These are phyloP conservation scores for Vicia sativa DNA, from an alignment of 306 rosid species.

Conservation along the genomic window DNA sequence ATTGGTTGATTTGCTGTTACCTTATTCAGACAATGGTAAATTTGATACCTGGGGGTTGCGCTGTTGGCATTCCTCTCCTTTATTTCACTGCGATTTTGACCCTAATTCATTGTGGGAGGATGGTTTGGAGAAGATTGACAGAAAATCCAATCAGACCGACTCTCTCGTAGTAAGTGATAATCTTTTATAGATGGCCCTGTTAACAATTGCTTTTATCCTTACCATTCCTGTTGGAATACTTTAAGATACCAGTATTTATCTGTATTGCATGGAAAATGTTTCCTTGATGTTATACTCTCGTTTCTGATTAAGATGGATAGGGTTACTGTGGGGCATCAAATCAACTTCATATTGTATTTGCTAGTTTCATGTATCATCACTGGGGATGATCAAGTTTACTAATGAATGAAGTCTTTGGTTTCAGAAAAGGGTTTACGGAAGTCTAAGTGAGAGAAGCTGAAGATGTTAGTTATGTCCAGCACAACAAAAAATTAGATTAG, in stretches of 20 bases:
- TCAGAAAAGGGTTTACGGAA: constrained; percentile 1
- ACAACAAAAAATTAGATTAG: background rate
- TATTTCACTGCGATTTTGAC: constrained; percentile 60
- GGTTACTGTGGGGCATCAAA: constrained; percentile 1
- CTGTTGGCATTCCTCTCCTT: constrained; percentile 75
- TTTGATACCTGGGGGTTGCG: constrained; percentile 87
- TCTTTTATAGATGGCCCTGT: constrained; percentile 30
- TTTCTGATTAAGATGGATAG: constrained; percentile 24
- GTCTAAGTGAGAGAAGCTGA: constrained; percentile 9
- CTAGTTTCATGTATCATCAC: constrained; percentile 18
- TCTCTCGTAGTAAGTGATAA: constrained; percentile 34
- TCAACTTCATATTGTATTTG: constrained; percentile 24
- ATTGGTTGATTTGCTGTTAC: constrained; percentile 38
- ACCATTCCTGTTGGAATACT: constrained; percentile 22
- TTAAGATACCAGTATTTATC: constrained; percentile 11
- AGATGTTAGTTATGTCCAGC: constrained; percentile 1
- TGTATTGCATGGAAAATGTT: constrained; percentile 24
- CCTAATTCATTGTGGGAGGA: constrained; percentile 72
- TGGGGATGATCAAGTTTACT: constrained; percentile 21
- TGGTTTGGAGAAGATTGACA: constrained; percentile 82
- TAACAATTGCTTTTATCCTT: constrained; percentile 30
- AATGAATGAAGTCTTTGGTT: background rate
- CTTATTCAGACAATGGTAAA: constrained; percentile 76
- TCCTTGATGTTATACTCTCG: constrained; percentile 15
- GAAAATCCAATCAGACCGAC: constrained; percentile 55